Percentiles rank a stretch among this genome's conserved stretches.
phyloP scores from a whole-genome alignment of 148 eudicot genomes.

The Chenopodium suecicum region DNA sequence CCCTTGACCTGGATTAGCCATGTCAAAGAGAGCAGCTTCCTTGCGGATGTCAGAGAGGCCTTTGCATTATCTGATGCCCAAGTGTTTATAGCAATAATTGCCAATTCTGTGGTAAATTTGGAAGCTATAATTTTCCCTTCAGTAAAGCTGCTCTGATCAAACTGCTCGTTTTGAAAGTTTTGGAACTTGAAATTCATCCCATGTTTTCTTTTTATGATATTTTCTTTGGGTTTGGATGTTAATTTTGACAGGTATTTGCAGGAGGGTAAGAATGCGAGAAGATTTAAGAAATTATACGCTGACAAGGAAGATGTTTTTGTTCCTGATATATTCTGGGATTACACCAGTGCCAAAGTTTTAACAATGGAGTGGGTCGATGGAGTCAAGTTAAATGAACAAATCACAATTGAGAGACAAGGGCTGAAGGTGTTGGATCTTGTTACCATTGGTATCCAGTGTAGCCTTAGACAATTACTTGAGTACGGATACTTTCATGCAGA shows the following conservation, averaged over 20 bases:
- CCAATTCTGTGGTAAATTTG: neutral
- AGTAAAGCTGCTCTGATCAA: neutral
- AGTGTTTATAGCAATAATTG: neutral
- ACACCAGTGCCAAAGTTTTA: conserved; percentile 87
- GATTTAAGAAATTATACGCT: conserved; percentile 95
- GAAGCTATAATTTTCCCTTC: neutral
- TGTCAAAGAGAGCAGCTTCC: neutral
- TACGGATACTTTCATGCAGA: conserved; percentile 99
- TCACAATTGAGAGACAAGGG: conserved; percentile 88
- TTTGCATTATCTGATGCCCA: neutral
- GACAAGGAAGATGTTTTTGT: conserved; percentile 95
- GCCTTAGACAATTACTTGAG: conserved; percentile 95
- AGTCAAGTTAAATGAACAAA: conserved; percentile 87
- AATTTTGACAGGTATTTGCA: conserved; percentile 88
- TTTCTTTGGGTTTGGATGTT: conserved; percentile 60
- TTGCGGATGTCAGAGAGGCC: neutral
- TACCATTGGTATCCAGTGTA: conserved; percentile 92
- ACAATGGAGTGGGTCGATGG: conserved; percentile 99
- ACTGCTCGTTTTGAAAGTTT: neutral
- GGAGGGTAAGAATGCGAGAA: conserved; percentile 99
- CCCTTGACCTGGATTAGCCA: neutral
- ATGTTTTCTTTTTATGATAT: conserved; percentile 20
- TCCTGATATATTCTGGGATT: conserved; percentile 98
- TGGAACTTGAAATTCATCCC: neutral
- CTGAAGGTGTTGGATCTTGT: conserved; percentile 91